phyloP scores from a whole-genome alignment of 2,329 filamentous ascomycete species.

The Sporothrix phasma region DNA sequence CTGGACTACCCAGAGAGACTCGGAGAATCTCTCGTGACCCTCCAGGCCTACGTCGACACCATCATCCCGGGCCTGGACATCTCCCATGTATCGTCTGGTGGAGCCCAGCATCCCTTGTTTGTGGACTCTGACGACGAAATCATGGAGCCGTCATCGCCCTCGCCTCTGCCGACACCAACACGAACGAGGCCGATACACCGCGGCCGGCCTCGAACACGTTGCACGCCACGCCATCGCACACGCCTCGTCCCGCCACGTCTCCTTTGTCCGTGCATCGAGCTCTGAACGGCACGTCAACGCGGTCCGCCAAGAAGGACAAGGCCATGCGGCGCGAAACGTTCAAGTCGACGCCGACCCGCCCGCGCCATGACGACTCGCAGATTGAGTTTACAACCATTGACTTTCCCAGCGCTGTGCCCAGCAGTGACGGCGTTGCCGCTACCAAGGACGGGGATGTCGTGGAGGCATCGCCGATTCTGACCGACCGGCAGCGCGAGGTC shows the following conservation, averaged over 20 bases:
- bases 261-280: constrained; percentile 12
- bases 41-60: constrained; percentile 45
- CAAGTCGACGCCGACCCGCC: constrained; percentile 32
- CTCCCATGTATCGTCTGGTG: constrained; percentile 29
- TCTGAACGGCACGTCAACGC: neutral
- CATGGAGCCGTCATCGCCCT: constrained; percentile 23
- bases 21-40: constrained; percentile 48
- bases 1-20: constrained; percentile 57
- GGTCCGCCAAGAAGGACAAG: constrained; percentile 13
- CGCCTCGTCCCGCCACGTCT: constrained; percentile 9
- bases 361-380: constrained; percentile 74
- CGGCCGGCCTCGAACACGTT: constrained; percentile 23
- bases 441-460: neutral
- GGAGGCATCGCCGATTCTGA: constrained; percentile 61
- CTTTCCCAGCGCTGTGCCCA: constrained; percentile 34
- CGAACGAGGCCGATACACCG: constrained; percentile 18
- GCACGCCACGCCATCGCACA: constrained; percentile 4
- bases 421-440: constrained; percentile 28
- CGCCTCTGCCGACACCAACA: constrained; percentile 22
- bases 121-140: constrained; percentile 40
- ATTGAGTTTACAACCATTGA: constrained; percentile 64
- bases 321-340: constrained; percentile 20
- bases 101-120: constrained; percentile 32
- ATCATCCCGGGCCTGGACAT: constrained; percentile 35
- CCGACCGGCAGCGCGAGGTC: constrained; percentile 70